Conservation (phyloP, 352 stramenopile species). For the Phytopythium aichiense region DNA sequence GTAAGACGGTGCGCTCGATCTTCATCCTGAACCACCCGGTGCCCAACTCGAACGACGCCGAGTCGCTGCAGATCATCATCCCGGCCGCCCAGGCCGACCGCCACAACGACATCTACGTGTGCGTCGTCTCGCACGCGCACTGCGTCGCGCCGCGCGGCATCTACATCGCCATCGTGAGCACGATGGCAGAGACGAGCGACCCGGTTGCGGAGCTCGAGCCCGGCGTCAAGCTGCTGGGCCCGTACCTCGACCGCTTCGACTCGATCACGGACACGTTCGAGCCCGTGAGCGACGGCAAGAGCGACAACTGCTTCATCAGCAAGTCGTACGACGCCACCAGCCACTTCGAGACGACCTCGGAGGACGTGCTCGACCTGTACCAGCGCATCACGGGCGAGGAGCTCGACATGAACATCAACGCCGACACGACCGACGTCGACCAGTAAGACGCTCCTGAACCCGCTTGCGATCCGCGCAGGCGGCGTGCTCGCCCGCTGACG, state of each 20-base stretch:
- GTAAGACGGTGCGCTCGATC: conserved; percentile 97
- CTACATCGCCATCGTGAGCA: conserved; percentile 99
- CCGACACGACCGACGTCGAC: conserved; percentile 93
- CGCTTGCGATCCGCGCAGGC: not conserved
- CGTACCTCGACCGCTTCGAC: conserved; percentile 97
- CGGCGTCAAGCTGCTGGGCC: conserved; percentile 94
- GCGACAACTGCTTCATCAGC: conserved; percentile 98
- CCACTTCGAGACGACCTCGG: conserved; percentile 97
- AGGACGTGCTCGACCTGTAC: conserved; percentile 97
- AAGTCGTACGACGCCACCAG: conserved; percentile 90
- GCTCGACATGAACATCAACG: conserved; percentile 98
- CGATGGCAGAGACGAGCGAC: conserved; percentile 95
- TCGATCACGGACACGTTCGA: conserved; percentile 94
- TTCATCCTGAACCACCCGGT: conserved; percentile 99
- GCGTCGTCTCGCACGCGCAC: conserved; percentile 93
- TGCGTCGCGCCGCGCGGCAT: conserved; percentile 94
- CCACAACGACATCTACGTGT: conserved; percentile 99
- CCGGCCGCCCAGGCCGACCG: conserved; percentile 94
- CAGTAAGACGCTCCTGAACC: conserved; percentile 49
- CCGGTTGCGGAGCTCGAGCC: conserved; percentile 94
- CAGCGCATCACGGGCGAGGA: conserved; percentile 97
- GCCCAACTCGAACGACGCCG: conserved; percentile 94
- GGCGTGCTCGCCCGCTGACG: not conserved
- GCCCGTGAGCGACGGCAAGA: conserved; percentile 86
- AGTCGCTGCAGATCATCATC: conserved; percentile 99